Evolutionary conservation across 2,329 filamentous ascomycete species (phyloP).

Genomic region (Lachnellula arida): DNA sequence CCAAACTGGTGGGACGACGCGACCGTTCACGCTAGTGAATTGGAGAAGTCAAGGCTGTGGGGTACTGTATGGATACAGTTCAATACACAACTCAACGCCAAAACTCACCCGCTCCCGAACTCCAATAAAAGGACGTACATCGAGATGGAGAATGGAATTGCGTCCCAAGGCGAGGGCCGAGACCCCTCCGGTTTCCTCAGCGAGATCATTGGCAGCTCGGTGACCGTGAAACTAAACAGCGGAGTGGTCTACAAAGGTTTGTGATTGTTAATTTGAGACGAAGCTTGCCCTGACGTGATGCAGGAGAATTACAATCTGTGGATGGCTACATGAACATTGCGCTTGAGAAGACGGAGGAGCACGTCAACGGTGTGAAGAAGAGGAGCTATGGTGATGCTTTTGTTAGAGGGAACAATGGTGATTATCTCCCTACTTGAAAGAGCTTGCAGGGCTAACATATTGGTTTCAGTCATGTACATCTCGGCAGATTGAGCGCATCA

Average conservation of each 20-base stretch:
- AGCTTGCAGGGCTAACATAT: constrained; percentile 5
- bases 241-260: constrained; percentile 95
- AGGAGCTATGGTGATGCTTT: constrained; percentile 91
- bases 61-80: background rate
- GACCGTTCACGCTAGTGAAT: background rate
- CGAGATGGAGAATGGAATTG: constrained; percentile 68
- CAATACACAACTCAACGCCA: background rate
- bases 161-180: constrained; percentile 65
- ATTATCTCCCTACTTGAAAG: constrained; percentile 19
- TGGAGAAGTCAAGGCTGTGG: background rate
- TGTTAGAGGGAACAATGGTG: constrained; percentile 93
- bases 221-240: constrained; percentile 98
- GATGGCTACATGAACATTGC: constrained; percentile 99
- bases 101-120: constrained; percentile 1
- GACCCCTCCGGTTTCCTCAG: constrained; percentile 91
- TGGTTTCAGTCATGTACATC: constrained; percentile 32
- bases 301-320: constrained; percentile 92
- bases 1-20: background rate
- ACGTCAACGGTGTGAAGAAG: constrained; percentile 76
- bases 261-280: constrained; percentile 16
- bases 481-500: constrained; percentile 27
- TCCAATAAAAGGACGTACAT: background rate
- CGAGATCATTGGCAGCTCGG: constrained; percentile 89
- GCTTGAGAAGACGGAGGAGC: constrained; percentile 91
- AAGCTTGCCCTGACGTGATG: constrained; percentile 12